Percentiles rank a stretch among this genome's conserved stretches.
phyloP scores from a whole-genome alignment of 345 rosid species.

The Eucalyptus sideroxylon region DNA sequence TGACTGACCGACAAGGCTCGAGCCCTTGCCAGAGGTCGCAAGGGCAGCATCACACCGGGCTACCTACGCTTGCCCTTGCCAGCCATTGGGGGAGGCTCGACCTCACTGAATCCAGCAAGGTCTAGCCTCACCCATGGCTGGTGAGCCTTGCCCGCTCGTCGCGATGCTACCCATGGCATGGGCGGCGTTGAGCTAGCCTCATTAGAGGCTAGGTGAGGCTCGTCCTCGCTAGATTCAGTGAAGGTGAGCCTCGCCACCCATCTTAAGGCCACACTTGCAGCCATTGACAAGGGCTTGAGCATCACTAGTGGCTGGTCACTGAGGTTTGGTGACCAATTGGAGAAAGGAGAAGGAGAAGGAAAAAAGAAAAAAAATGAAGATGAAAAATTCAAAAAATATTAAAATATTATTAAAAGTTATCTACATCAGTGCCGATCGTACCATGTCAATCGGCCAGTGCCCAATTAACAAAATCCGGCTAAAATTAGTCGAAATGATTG shows the following conservation, averaged over 20 bases:
- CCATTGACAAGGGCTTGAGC: too few relatives aligned
- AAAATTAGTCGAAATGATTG: accelerated
- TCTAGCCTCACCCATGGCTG: too few relatives aligned
- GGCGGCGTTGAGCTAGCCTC: too few relatives aligned
- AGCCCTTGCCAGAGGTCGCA: accelerated
- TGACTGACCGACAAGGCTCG: accelerated
- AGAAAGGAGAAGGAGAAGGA: too few relatives aligned
- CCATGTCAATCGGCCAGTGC: accelerated
- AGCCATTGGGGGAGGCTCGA: too few relatives aligned
- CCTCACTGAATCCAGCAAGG: accelerated
- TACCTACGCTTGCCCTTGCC: accelerated
- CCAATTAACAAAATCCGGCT: accelerated
- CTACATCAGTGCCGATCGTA: accelerated
- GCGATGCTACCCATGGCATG: accelerated
- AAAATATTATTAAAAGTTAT: too few relatives aligned
- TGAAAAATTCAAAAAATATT: too few relatives aligned
- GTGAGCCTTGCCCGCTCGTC: accelerated
- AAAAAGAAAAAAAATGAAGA: too few relatives aligned
- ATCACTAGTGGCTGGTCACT: accelerated
- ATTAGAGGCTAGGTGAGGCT: too few relatives aligned
- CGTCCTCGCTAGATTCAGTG: accelerated
- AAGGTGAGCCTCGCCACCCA: accelerated
- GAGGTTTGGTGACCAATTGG: accelerated
- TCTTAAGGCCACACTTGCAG: accelerated
- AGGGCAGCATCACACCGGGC: accelerated